Evolutionary conservation across 805 yeast species (phyloP).

Genomic region (Barnettozyma sucrosica): DNA sequence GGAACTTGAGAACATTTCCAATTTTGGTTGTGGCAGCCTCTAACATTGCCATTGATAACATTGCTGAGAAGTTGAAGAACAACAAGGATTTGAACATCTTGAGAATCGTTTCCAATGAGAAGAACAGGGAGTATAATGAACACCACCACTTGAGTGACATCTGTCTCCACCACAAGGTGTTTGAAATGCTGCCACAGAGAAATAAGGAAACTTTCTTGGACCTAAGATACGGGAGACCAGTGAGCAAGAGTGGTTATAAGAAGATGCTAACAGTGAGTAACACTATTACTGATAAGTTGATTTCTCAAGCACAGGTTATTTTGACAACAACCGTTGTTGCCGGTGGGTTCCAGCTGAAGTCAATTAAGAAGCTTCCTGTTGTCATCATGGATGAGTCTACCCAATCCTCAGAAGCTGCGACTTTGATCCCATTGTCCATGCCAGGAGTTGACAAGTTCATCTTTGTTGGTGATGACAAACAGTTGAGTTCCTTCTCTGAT

Average conservation of each 20-base stretch:
- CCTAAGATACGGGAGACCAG: constrained; percentile 39
- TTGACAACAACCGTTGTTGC: constrained; percentile 71
- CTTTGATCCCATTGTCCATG: constrained; percentile 65
- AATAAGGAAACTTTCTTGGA: constrained; percentile 39
- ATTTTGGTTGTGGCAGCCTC: constrained; percentile 71
- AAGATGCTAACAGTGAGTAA: constrained; percentile 42
- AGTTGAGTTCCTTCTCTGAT: constrained; percentile 64
- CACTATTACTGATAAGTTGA: constrained; percentile 41
- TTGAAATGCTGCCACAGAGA: constrained; percentile 41
- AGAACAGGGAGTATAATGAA: constrained; percentile 53
- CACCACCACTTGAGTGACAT: constrained; percentile 53
- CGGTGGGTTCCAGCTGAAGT: constrained; percentile 59
- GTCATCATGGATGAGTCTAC: constrained; percentile 79
- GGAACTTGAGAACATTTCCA: constrained; percentile 51
- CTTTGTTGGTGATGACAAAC: constrained; percentile 73
- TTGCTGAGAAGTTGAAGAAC: constrained; percentile 60
- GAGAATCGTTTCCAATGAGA: constrained; percentile 53
- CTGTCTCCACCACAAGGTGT: constrained; percentile 58
- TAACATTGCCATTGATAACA: constrained; percentile 69
- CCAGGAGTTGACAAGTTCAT: constrained; percentile 61
- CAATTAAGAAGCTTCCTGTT: constrained; percentile 56
- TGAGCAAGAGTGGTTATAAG: constrained; percentile 42
- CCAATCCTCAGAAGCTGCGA: constrained; percentile 68
- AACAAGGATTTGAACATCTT: constrained; percentile 44
- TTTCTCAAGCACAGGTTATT: constrained; percentile 62